Base-by-base conservation (phyloP, 2,329 filamentous ascomycete species). In the Colletotrichum acutatum region DNA sequence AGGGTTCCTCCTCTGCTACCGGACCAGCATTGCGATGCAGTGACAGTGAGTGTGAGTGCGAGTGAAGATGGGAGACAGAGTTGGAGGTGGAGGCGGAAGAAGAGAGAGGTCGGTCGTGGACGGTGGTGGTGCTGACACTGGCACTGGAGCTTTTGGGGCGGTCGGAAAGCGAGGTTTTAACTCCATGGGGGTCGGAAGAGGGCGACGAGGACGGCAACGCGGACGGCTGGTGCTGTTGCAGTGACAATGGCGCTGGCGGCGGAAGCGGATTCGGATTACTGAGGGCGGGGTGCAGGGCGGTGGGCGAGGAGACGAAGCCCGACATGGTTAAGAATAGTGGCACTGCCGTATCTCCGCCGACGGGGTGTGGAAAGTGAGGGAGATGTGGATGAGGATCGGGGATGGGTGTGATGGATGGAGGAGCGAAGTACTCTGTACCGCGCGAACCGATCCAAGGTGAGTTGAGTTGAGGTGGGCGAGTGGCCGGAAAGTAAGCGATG, bases 261-360 rank as follows among this genome's bases (percentile, higher is more conserved):
- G 68, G 75, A 58, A 74, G 58, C 62, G 78, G 77, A 75, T 81
- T 82, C 64, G 78, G 77, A 75, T 81, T 82, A 80, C 83, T 84
- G 80, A 89, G 84, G 75, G 82, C 82, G 78, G 86, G 86, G 84
- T 89, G 87, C 82, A 89, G 83, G 76, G 86, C 83, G 68, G 83
- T 83, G 71, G 87, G 85, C 75, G 86, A 87, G 57, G 80, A 79
- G 74, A 85, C 76, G 75, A 80, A 76, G 74, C 81, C 82, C 74
- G 83, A 73, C 74, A 75, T 75, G 62, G 65, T 72, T 60, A 68
- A 72, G 37, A 58, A 69, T 30, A 59, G 64, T 63, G 61, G 66
- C 62, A 49, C 42, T 49, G 42, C 42, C 42, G 42, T 74, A 59
- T 71, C 66, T 59, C 66, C 54, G 53, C 67, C 63, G 72, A 68